phyloP scores from a whole-genome alignment of 768 basidiomycete species.

The Termitomyces titanicus region DNA sequence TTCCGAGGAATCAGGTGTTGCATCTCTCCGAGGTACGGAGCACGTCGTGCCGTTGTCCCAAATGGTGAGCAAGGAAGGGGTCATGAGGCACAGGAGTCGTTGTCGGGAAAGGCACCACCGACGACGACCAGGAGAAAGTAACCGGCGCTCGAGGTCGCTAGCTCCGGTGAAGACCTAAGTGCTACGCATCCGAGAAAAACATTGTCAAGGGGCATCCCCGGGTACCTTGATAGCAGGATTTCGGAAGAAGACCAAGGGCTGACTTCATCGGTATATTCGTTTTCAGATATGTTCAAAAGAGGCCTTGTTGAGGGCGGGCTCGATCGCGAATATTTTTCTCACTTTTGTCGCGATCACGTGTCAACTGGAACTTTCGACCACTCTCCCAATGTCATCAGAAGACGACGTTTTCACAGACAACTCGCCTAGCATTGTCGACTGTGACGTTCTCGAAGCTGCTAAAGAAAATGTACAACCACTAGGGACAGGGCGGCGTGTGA shows the following conservation, averaged over 20 bases:
- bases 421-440: constrained; percentile 60
- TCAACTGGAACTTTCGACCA: not conserved
- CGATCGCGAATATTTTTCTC: not conserved
- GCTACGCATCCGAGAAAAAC: too few species aligned
- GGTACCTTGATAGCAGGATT: not conserved
- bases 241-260: too few species aligned
- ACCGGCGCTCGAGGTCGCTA: not conserved
- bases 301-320: not conserved
- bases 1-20: not conserved
- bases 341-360: constrained; percentile 8
- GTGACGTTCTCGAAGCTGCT: constrained; percentile 75
- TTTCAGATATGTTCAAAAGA: too few species aligned
- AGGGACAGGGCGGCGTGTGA: constrained; percentile 74
- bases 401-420: constrained; percentile 43
- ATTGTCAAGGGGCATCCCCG: not conserved
- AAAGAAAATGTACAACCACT: constrained; percentile 89
- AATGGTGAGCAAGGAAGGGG: not conserved
- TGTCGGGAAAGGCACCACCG: not conserved
- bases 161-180: not conserved
- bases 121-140: not conserved
- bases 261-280: too few species aligned
- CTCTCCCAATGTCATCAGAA: constrained; percentile 18
- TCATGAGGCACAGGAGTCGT: not conserved
- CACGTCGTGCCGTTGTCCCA: not conserved
- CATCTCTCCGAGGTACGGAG: not conserved